Evolutionary conservation across 352 stramenopile species (phyloP).

Genomic region (Thalassiosira delicatula): DNA sequence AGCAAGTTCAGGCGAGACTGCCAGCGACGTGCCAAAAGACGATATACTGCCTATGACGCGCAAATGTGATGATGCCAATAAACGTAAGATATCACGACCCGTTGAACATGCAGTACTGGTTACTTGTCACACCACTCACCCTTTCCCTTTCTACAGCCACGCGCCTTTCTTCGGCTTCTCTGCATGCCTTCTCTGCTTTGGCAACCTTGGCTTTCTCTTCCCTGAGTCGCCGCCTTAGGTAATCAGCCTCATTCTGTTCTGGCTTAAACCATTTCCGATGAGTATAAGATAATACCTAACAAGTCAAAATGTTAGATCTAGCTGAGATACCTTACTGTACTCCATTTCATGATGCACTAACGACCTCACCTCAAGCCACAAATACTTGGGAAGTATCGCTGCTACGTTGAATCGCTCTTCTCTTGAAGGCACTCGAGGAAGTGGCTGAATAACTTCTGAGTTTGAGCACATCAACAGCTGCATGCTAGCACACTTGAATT

Average conservation of each 20-base stretch:
- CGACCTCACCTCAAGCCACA: slow-evolving; percentile 84
- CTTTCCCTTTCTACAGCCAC: slow-evolving; percentile 70
- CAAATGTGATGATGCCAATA: no score
- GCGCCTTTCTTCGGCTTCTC: slow-evolving; percentile 65
- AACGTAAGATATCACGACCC: background rate
- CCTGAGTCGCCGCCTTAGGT: slow-evolving; percentile 67
- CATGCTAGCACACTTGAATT: slow-evolving; percentile 67
- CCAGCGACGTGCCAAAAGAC: slow-evolving; percentile 71
- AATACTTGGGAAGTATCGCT: slow-evolving; percentile 66
- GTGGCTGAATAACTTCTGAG: slow-evolving; percentile 65
- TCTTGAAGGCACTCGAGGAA: slow-evolving; percentile 35
- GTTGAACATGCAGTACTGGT: no score
- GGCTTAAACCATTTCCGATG: slow-evolving; percentile 81
- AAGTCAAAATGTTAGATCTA: no score
- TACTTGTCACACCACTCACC: slow-evolving; percentile 7
- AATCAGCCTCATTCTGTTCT: slow-evolving; percentile 67
- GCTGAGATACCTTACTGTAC: no score
- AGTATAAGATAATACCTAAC: slow-evolving; percentile 83
- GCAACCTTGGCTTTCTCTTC: slow-evolving; percentile 73
- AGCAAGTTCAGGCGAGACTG: slow-evolving; percentile 66
- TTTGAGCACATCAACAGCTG: slow-evolving; percentile 78
- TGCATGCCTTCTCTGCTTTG: slow-evolving; percentile 64
- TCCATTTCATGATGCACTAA: no score
- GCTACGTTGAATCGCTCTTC: slow-evolving; percentile 70
- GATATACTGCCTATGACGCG: slow-evolving; percentile 73